Evolutionary conservation across 2,329 filamentous ascomycete species (phyloP).

Genomic region (Bipolaris oryzae): DNA sequence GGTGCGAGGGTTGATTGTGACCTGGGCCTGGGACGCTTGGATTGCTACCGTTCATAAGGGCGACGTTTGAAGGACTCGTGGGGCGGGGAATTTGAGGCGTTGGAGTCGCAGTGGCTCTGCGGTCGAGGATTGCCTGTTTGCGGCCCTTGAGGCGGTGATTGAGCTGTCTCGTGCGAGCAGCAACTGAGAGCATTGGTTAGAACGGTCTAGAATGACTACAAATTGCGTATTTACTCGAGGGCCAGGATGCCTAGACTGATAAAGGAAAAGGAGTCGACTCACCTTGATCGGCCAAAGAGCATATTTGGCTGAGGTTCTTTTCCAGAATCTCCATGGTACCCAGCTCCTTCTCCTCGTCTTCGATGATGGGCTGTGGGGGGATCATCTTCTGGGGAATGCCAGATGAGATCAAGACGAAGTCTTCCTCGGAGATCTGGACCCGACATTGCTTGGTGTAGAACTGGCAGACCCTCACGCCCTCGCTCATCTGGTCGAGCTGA

Average conservation of each 20-base stretch:
- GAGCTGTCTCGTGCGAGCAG: slow-evolving; percentile 74
- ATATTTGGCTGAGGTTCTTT: slow-evolving; percentile 75
- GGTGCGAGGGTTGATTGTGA: slow-evolving; percentile 26
- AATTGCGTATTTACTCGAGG: not conserved
- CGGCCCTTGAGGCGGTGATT: slow-evolving; percentile 80
- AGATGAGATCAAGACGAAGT: slow-evolving; percentile 82
- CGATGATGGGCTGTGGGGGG: slow-evolving; percentile 78
- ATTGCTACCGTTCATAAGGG: slow-evolving; percentile 50
- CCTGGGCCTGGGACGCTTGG: slow-evolving; percentile 19
- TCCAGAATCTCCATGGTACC: slow-evolving; percentile 85
- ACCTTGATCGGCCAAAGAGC: slow-evolving; percentile 80
- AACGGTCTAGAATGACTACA: not conserved
- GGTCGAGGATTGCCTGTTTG: slow-evolving; percentile 71
- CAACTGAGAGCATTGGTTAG: slow-evolving; percentile 55
- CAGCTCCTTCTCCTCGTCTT: slow-evolving; percentile 85
- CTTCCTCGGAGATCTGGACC: slow-evolving; percentile 86
- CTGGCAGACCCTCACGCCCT: slow-evolving; percentile 75
- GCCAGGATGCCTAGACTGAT: not conserved
- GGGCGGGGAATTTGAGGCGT: slow-evolving; percentile 40
- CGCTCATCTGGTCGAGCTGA: slow-evolving; percentile 69
- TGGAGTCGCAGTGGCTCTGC: slow-evolving; percentile 60
- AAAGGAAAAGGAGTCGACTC: slow-evolving; percentile 23
- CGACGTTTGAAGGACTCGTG: slow-evolving; percentile 50
- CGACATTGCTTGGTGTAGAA: slow-evolving; percentile 81
- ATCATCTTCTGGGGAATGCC: slow-evolving; percentile 84